phyloP scores from a whole-genome alignment of 306 rosid species.

The Quercus gilva region DNA sequence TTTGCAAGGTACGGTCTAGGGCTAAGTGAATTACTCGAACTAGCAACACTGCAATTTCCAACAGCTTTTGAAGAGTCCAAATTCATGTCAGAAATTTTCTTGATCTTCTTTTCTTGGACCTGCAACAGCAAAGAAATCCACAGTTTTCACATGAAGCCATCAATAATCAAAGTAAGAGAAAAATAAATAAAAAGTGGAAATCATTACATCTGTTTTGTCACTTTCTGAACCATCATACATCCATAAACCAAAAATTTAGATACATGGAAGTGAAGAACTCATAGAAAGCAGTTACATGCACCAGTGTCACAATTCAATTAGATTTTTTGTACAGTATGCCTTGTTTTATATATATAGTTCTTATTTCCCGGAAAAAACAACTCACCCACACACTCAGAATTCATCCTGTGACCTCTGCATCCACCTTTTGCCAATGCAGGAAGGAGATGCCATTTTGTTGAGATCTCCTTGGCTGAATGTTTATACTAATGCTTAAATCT shows the following conservation, averaged over 20 bases:
- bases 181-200: slow-evolving; percentile 6
- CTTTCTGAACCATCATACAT: background rate
- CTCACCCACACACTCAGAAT: background rate
- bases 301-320: background rate
- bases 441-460: background rate
- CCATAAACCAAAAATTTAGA: background rate
- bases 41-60: slow-evolving; percentile 76
- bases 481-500: background rate
- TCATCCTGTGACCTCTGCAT: background rate
- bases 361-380: too few relatives aligned
- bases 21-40: slow-evolving; percentile 77
- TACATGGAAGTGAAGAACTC: background rate
- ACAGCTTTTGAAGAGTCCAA: slow-evolving; percentile 67
- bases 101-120: slow-evolving; percentile 99
- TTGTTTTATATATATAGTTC: too few relatives aligned
- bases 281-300: background rate
- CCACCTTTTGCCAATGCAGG: background rate
- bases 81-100: slow-evolving; percentile 89
- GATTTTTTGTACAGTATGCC: background rate
- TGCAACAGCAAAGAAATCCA: slow-evolving; percentile 31
- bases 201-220: background rate
- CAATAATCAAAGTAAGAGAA: slow-evolving; percentile 8
- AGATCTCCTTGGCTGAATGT: background rate
- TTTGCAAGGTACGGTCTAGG: slow-evolving; percentile 65
- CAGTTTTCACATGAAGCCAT: slow-evolving; percentile 13